Base-by-base conservation (phyloP, 306 rosid genomes). In the Cucurbita ficifolia region DNA sequence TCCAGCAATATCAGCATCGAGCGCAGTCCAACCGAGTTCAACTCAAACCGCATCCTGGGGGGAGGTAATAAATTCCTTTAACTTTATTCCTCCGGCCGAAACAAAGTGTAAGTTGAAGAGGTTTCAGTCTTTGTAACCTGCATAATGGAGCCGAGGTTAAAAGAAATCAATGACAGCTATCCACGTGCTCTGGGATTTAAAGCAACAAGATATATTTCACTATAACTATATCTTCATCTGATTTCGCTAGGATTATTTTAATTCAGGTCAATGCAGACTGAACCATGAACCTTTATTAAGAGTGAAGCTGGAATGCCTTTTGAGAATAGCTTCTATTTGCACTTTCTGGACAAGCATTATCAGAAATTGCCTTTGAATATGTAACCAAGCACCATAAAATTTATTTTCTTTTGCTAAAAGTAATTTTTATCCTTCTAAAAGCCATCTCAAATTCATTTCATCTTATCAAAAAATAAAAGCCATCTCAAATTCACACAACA, bases 61-160 rank as follows among this genome's bases (percentile, higher is more conserved):
- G 39, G 49, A 4, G 18, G 22, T 9, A 3, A 33, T 16, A 50
- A 50, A 8, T 70, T 69, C 24, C 58, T 69, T 14, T 0, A 69
- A 24, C 64, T 52, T 88, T 86, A 89, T 80, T 91, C 87, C 65
- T 87, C 88, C 0, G 84, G 85, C 73, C 53, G 87, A 81, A 87
- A 88, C 74, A 91, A 76, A 5, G 85, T 76, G 82, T 82, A 94
- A 14, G 85, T 76, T 79, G 96, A 84, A 81, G 93, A 87, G 35
- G 88, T 74, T 85, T 94, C 89, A 0, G 97, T 89, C 86, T 94
- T 89, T 7, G 90, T 84, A 73, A 86, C 96, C 98, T 94, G 92
- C 96, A 88, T 72, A 39, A 40, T 78, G 70, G 83, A 54, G 14
- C 70, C 55, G 16, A 67, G 35, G 73, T 75, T 54, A 57, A 6